Evolutionary conservation across 1,284 basidiomycete genomes (phyloP).

Genomic region (Ceraceosorus guamensis): DNA sequence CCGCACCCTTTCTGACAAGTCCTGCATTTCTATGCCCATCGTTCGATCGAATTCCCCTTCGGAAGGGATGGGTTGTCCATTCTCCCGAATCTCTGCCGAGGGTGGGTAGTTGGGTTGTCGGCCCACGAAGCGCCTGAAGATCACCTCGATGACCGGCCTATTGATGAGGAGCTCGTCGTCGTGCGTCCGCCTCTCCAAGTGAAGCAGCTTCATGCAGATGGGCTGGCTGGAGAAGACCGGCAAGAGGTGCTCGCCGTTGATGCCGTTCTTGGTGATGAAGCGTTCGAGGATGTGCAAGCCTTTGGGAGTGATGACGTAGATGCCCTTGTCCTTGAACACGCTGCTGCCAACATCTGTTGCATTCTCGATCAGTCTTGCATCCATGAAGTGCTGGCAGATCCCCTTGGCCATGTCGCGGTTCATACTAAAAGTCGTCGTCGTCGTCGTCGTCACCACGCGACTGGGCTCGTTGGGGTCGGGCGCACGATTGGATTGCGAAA

Average conservation of each 20-base stretch:
- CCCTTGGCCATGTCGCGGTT: slow-evolving; percentile 98
- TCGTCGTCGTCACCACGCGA: slow-evolving; percentile 95
- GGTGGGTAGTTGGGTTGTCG: slow-evolving; percentile 48
- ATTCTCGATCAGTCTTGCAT: slow-evolving; percentile 93
- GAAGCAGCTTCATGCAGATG: slow-evolving; percentile 94
- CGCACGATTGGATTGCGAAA: slow-evolving; percentile 95
- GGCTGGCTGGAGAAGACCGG: slow-evolving; percentile 85
- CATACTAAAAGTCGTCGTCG: slow-evolving; percentile 99
- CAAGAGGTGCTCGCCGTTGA: slow-evolving; percentile 79
- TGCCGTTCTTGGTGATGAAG: slow-evolving; percentile 98
- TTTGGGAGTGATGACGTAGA: slow-evolving; percentile 92
- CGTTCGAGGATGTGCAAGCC: slow-evolving; percentile 96
- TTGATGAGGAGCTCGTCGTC: slow-evolving; percentile 98
- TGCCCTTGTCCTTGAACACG: slow-evolving; percentile 92
- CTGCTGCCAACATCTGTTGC: slow-evolving; percentile 79
- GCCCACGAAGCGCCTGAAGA: slow-evolving; percentile 90
- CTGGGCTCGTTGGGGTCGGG: slow-evolving; percentile 95
- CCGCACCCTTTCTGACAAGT: slow-evolving; percentile 59
- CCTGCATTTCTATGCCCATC: slow-evolving; percentile 53
- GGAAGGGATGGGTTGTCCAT: neutral
- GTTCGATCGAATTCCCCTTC: slow-evolving; percentile 50
- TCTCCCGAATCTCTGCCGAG: neutral
- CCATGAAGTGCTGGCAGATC: slow-evolving; percentile 99
- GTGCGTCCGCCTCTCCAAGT: slow-evolving; percentile 80
- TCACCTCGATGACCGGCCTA: slow-evolving; percentile 81